These are phyloP conservation scores for Hyphodiscus sp. DNA, from an alignment of 2,329 filamentous ascomycete genomes.

Conservation along the genomic window DNA sequence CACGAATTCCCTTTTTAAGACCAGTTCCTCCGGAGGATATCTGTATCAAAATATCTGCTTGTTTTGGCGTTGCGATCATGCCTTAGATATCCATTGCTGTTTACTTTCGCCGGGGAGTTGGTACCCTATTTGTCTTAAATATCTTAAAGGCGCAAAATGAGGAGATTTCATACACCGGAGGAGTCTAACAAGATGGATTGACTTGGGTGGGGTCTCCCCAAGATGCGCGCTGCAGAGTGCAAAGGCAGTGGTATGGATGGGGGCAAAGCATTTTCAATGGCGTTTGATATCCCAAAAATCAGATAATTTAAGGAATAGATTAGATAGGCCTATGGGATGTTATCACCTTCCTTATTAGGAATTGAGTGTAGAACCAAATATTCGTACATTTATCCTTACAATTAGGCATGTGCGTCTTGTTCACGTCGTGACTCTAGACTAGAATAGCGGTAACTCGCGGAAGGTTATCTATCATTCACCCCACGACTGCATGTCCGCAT, in stretches of 20 bases:
- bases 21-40: constrained; percentile 9
- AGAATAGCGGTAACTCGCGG: no score
- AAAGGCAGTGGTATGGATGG: not conserved
- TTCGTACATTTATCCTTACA: no score
- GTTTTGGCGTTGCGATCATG: not conserved
- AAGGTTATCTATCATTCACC: no score
- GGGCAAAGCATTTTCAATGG: not conserved
- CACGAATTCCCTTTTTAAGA: constrained; percentile 10
- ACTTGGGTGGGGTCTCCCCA: not conserved
- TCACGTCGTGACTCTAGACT: no score
- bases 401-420: no score
- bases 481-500: not conserved
- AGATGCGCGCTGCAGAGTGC: not conserved
- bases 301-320: not conserved
- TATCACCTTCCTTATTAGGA: no score
- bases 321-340: not conserved
- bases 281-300: not conserved
- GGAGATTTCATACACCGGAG: not conserved
- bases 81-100: constrained; percentile 6
- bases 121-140: not conserved
- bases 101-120: not conserved
- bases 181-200: not conserved
- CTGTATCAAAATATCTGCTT: constrained; percentile 11
- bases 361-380: no score
- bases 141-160: not conserved